Conservation (phyloP, 73 alveolate species). For the Blepharisma japonicum region DNA sequence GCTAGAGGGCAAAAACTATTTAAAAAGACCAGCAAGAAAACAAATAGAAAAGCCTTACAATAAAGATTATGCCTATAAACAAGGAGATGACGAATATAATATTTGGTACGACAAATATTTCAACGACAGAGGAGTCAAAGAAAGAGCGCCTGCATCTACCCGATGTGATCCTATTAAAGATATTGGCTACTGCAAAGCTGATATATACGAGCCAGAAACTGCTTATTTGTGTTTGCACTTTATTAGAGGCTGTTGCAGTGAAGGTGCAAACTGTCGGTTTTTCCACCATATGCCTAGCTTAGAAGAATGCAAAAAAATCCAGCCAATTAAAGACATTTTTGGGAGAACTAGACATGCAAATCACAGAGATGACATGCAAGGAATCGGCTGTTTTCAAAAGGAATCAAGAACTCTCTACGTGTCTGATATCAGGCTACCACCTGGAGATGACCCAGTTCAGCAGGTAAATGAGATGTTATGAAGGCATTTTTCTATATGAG, state of each 20-base stretch:
- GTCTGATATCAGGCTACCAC: conserved; percentile 77
- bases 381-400: conserved; percentile 93
- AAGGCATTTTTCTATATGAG: conserved; percentile 93
- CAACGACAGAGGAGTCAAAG: conserved; percentile 85
- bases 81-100: conserved; percentile 98
- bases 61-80: conserved; percentile 90
- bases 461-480: conserved; percentile 85
- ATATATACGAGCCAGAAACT: conserved; percentile 77
- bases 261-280: conserved; percentile 96
- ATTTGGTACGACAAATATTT: conserved; percentile 98
- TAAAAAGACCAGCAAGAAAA: conserved; percentile 89
- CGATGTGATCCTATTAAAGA: conserved; percentile 93
- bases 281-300: conserved; percentile 94
- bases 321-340: conserved; percentile 89
- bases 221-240: conserved; percentile 90
- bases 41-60: conserved; percentile 83
- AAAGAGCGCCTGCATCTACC: conserved; percentile 84
- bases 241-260: conserved; percentile 97
- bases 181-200: conserved; percentile 97
- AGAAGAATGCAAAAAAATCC: conserved; percentile 81
- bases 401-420: conserved; percentile 89
- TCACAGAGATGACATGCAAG: conserved; percentile 92
- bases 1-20: conserved; percentile 28
- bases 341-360: conserved; percentile 96
- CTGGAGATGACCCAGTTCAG: conserved; percentile 82